Percentiles rank a stretch among this genome's conserved stretches.
Evolutionary conservation across 2,329 filamentous ascomycete genomes (phyloP).

Genomic region (Paraconiothyrium brasiliense): DNA sequence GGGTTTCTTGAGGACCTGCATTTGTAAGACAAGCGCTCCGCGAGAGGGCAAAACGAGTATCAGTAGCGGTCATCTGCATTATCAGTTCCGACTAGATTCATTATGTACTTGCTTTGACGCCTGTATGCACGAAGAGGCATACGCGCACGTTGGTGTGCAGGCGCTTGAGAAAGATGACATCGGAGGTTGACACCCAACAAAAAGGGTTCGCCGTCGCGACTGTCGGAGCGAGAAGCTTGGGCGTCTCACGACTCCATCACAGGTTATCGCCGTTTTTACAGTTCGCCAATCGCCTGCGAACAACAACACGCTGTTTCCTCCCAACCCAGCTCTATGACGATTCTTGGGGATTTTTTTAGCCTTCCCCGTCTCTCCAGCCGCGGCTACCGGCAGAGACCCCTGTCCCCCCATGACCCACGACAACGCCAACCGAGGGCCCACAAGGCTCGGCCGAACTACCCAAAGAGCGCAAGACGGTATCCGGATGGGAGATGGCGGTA

Average conservation of each 20-base stretch:
- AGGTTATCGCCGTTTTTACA: too few relatives aligned
- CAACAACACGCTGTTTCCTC: too few relatives aligned
- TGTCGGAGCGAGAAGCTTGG: too few relatives aligned
- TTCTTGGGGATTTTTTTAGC: too few relatives aligned
- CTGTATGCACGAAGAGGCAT: neutral
- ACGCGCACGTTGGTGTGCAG: neutral
- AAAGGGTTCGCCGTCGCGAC: neutral
- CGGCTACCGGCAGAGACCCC: neutral
- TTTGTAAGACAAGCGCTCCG: too few relatives aligned
- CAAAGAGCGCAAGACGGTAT: constrained; percentile 7
- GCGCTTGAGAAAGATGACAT: neutral
- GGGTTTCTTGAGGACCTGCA: too few relatives aligned
- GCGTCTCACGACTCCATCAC: too few relatives aligned
- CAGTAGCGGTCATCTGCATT: too few relatives aligned
- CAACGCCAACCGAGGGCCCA: neutral
- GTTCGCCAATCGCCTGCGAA: too few relatives aligned
- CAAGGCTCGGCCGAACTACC: constrained; percentile 11
- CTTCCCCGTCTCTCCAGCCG: neutral
- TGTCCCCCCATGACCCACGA: neutral
- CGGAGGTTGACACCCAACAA: neutral
- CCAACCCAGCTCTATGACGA: too few relatives aligned
- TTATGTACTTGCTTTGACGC: neutral
- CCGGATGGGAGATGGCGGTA: constrained; percentile 1
- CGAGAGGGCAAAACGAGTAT: too few relatives aligned
- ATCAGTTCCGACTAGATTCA: neutral